phyloP scores from a whole-genome alignment of 192 early-diverging fungal species.

The Backusella psychrophila region DNA sequence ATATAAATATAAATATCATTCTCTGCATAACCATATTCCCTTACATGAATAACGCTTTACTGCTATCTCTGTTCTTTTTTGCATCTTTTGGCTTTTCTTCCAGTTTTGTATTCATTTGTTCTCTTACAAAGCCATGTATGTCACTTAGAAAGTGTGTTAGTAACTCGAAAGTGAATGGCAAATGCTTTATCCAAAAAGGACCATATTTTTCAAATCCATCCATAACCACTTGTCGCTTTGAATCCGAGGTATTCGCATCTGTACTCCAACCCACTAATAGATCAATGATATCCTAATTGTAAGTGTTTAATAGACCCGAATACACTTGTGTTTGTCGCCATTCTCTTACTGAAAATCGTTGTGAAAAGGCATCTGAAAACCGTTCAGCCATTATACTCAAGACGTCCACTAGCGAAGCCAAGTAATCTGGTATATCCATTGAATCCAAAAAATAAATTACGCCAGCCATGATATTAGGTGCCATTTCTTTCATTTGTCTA shows the following conservation, averaged over 20 bases:
- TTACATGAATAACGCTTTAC: slow-evolving; percentile 23
- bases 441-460: slow-evolving; percentile 27
- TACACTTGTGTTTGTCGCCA: not conserved
- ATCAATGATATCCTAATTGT: slow-evolving; percentile 54
- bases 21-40: not conserved
- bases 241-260: slow-evolving; percentile 44
- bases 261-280: slow-evolving; percentile 70
- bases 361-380: slow-evolving; percentile 3
- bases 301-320: not conserved
- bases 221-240: slow-evolving; percentile 26
- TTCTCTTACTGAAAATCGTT: slow-evolving; percentile 18
- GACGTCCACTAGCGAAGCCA: slow-evolving; percentile 13
- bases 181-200: slow-evolving; percentile 43
- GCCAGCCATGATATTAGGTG: slow-evolving; percentile 14
- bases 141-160: slow-evolving; percentile 52
- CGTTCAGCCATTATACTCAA: slow-evolving; percentile 2
- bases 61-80: slow-evolving; percentile 6
- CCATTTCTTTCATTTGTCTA: slow-evolving; percentile 8
- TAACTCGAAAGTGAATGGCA: slow-evolving; percentile 51
- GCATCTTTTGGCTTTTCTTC: not conserved
- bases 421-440: slow-evolving; percentile 19
- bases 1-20: not conserved
- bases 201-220: slow-evolving; percentile 44
- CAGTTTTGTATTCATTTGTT: not conserved
- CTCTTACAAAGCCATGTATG: slow-evolving; percentile 32